phyloP scores from a whole-genome alignment of 306 rosid species.

The Inga leiocalycina region DNA sequence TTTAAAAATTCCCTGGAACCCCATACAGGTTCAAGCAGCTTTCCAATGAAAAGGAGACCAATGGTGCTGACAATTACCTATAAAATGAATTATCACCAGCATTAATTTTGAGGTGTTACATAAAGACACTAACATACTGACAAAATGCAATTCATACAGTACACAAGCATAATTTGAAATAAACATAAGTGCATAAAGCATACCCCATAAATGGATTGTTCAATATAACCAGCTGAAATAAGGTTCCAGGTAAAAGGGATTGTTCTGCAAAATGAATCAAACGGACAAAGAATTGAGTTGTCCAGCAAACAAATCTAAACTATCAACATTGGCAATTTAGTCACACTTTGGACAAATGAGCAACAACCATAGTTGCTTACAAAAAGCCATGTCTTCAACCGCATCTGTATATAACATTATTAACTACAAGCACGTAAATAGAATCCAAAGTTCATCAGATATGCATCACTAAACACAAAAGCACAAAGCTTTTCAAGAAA shows the following conservation, averaged over 20 bases:
- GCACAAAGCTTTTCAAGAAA: neutral
- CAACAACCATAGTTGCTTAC: constrained; percentile 1
- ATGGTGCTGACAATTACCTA: constrained; percentile 67
- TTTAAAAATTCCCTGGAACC: constrained; percentile 89
- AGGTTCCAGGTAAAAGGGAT: constrained; percentile 97
- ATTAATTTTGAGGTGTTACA: neutral
- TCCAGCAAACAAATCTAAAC: neutral
- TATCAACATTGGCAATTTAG: neutral
- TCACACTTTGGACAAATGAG: neutral
- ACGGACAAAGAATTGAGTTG: constrained; percentile 11
- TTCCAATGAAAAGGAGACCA: constrained; percentile 84
- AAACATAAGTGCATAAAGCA: constrained; percentile 48
- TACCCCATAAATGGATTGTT: constrained; percentile 85
- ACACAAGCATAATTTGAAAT: neutral
- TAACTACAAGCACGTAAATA: neutral
- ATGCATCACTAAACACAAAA: neutral
- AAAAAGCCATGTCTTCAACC: constrained; percentile 13
- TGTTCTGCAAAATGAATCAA: constrained; percentile 59
- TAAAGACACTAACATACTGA: neutral
- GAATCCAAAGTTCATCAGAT: neutral
- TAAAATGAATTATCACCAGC: constrained; percentile 22
- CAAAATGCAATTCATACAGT: constrained; percentile 8
- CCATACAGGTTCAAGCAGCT: constrained; percentile 96
- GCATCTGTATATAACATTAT: neutral
- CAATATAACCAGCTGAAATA: constrained; percentile 77